phyloP scores from a whole-genome alignment of 129 eudicot species.

The Pseudognaphalium luteoalbum region DNA sequence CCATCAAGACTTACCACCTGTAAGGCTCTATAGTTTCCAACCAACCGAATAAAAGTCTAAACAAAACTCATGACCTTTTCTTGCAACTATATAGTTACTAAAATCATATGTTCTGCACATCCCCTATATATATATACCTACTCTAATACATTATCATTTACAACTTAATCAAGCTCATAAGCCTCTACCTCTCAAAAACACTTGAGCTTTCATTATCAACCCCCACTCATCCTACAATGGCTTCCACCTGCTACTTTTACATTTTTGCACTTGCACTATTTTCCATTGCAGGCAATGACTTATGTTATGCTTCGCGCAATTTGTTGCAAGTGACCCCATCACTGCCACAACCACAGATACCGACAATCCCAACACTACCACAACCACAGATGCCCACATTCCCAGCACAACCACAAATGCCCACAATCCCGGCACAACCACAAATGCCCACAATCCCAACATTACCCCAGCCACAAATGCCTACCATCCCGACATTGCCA shows the following conservation, averaged over 20 bases:
- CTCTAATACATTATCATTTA: neutral
- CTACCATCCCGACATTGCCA: slow-evolving; percentile 23
- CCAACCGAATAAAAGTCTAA: neutral
- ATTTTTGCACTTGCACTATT: slow-evolving; percentile 17
- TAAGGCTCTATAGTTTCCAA: neutral
- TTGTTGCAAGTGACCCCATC: slow-evolving; percentile 26
- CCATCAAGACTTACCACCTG: neutral
- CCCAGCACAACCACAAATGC: slow-evolving; percentile 22
- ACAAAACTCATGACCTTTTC: neutral
- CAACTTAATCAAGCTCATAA: neutral
- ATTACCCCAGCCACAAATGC: slow-evolving; percentile 16
- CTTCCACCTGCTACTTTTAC: slow-evolving; percentile 11
- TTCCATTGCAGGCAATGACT: slow-evolving; percentile 14
- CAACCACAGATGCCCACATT: slow-evolving; percentile 33
- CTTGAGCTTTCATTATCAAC: neutral
- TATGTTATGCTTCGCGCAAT: slow-evolving; percentile 29
- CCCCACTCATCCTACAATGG: slow-evolving; percentile 4
- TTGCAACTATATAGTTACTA: neutral
- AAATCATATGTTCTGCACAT: neutral
- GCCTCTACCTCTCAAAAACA: neutral
- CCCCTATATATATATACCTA: neutral
- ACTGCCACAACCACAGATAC: slow-evolving; percentile 30
- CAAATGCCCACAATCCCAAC: slow-evolving; percentile 23
- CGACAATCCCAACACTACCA: slow-evolving; percentile 26
- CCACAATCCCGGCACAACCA: slow-evolving; percentile 29